Conservation (phyloP, 2,329 filamentous ascomycete species). For the Diaporthe sp. region DNA sequence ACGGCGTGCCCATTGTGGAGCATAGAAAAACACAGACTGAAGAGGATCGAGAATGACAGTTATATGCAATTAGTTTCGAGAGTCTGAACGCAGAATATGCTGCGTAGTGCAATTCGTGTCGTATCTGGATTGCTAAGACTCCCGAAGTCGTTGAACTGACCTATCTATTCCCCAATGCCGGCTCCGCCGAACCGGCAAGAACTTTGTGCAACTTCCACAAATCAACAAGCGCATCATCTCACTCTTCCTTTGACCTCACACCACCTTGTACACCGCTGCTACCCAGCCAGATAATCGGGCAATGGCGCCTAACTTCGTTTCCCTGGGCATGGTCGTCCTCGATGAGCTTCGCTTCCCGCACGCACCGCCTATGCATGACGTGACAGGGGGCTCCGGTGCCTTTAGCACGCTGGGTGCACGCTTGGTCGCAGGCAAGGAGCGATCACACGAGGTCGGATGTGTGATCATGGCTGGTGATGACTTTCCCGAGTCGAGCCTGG, state of each 20-base stretch:
- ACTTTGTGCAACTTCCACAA: neutral
- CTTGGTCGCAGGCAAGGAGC: conserved; percentile 5
- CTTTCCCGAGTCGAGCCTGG: conserved; percentile 6
- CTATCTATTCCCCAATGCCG: no score
- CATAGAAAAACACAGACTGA: neutral
- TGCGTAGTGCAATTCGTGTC: neutral
- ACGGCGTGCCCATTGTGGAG: neutral
- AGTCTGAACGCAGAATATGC: neutral
- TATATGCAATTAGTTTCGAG: neutral
- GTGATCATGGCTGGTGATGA: conserved; percentile 22
- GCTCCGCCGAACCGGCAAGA: neutral
- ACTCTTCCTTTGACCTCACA: neutral
- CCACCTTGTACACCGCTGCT: neutral
- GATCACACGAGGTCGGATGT: conserved; percentile 14
- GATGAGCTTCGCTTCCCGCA: conserved; percentile 46
- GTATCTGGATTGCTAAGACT: no score
- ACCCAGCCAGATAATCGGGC: neutral
- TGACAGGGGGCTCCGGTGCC: conserved; percentile 46
- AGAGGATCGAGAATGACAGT: neutral
- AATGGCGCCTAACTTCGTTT: conserved; percentile 40
- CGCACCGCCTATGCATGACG: conserved; percentile 39
- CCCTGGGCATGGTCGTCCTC: conserved; percentile 47
- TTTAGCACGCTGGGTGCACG: conserved; percentile 43
- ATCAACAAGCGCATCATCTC: neutral
- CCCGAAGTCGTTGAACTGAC: no score